Evolutionary conservation across 2,329 filamentous ascomycete species (phyloP), one percentile per base, ranked within the genome.

Genomic region (Fusarium marasasianum): DNA sequence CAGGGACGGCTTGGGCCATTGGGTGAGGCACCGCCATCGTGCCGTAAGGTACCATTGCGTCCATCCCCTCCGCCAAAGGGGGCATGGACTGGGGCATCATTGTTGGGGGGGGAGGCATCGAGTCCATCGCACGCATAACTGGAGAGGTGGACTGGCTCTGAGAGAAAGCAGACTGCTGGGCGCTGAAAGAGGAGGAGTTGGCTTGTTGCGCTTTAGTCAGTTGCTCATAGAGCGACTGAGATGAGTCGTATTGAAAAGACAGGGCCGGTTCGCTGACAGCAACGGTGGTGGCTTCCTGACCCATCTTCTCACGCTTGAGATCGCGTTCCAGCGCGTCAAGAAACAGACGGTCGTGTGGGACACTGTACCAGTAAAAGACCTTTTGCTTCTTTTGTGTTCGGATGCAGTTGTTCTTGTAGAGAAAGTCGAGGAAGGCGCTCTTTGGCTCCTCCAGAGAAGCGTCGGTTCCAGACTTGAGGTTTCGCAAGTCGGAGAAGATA

Each of bases 401-500:
- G 79, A 99, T 99, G 89, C 96, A 99, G 88, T 99, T 99, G 90
- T 99, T 99, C 90, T 99, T 99, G 91, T 99, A 99, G 50, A 99
- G 89, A 83, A 98, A 99, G 84, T 99, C 96, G 71, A 99, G 90
- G 86, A 99, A 99, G 4, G 94, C 92, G 85, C 96, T 98, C 89
- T 99, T 99, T 63, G 96, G 96, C 87, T 99, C 96, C 85, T 99
- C 96, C 69, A 99, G 91, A 47, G 96, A 98, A 55, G 96, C 96
- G 87, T 99, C 96, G 79, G 96, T 98, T 75, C 96, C 96, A 31
- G 96, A 97, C 86, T 99, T 99, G 77, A 99, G 90, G 83, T 99
- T 99, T 84, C 96, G 94, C 82, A 99, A 87, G 83, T 99, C 96
- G 48, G 96, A 99, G 85, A 99, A 99, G 85, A 99, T 98, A 78